Evolutionary conservation across 2,329 filamentous ascomycete genomes (phyloP), one percentile per base, ranked within the genome.

Genomic region (Cadophora sp.): DNA sequence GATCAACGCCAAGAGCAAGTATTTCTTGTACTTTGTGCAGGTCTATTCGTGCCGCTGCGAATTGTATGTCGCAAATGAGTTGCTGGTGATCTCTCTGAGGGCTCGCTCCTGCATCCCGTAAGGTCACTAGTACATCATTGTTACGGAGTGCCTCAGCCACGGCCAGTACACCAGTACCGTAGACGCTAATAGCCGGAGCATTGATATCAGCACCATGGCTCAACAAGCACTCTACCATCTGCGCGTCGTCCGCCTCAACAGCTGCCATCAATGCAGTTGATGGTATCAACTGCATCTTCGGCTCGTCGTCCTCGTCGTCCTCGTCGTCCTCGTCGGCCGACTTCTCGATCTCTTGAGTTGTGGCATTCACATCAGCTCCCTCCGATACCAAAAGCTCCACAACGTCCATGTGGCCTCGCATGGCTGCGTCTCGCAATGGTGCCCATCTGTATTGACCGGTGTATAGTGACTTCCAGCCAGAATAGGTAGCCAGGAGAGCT

Each of bases 401-500:
- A 29, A 68, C n/a, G 5, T 43, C 53, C 14, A 34, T 22, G 26
- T 64, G 62, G 63, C 48, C 68, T 46, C 43, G 14, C 64, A 53
- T 24, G 12, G 31, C 27, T 5, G 70, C 68, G 16, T 53, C 55
- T 59, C 55, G 55, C 19, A 59, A 19, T 6, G 55, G 31, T 2
- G n/a, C n/a, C 55, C 55, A 59, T 24, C 31, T 24, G 55, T 40
- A 59, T 12, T 34, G 29, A 16, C 55, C n/a, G 4, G 16, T 22
- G 6, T 19, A 64, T 65, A 67, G 73, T 61, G 19, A 71, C 43
- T 22, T 72, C 26, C 4, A 66, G 71, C 19, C 70, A 70, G 14
- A 60, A 29, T 48, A 78, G 74, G 3, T 59, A 11, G 29, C 6
- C 34, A 81, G 71, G 1, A 82, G 70, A 56, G 73, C 74, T n/a